phyloP scores from a whole-genome alignment of 2,329 filamentous ascomycete genomes.

The Penicillium sclerotiorum region DNA sequence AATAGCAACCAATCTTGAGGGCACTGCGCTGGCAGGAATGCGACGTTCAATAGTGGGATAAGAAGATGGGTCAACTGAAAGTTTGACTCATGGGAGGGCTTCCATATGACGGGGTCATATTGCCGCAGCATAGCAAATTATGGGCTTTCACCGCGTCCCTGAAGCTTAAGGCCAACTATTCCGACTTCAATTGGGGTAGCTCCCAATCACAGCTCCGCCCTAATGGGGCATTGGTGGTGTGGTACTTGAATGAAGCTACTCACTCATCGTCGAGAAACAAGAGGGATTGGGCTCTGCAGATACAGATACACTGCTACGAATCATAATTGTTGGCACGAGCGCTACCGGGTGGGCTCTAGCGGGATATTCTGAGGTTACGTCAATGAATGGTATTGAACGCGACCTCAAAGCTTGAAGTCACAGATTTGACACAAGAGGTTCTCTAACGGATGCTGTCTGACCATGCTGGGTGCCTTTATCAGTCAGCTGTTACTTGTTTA shows the following conservation, averaged over 20 bases:
- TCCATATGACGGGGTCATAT: background rate
- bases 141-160: background rate
- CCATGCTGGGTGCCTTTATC: background rate
- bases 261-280: background rate
- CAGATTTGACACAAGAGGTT: background rate
- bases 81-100: background rate
- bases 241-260: background rate
- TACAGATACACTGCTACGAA: background rate
- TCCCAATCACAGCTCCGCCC: background rate
- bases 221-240: background rate
- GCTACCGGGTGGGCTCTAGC: background rate
- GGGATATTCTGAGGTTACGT: too few species aligned
- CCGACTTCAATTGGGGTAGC: background rate
- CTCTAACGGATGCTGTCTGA: background rate
- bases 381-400: background rate
- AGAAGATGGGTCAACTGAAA: too few species aligned
- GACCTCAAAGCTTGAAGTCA: background rate
- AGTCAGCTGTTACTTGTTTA: background rate
- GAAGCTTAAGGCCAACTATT: background rate
- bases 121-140: background rate
- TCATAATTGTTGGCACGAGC: background rate
- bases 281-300: background rate
- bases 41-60: background rate
- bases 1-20: background rate
- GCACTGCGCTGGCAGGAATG: background rate